Conservation (phyloP, 2,329 filamentous ascomycete genomes). For the Alternaria ventricosa region DNA sequence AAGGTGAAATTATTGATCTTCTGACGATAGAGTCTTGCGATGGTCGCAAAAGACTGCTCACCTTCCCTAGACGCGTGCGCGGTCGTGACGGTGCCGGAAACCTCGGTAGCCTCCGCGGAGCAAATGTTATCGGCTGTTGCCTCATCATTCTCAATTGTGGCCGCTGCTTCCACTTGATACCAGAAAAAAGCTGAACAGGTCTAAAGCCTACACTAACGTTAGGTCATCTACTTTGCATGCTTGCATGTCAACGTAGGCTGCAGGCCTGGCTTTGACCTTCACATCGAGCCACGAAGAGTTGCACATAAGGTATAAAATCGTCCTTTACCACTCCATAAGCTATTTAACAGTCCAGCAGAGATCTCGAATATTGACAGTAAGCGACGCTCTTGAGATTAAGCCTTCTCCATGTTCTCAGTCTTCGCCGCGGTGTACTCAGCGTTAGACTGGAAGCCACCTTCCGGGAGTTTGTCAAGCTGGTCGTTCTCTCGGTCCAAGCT, state of each 20-base stretch:
- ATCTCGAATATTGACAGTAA: not conserved
- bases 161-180: too few relatives aligned
- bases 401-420: conserved; percentile 12
- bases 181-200: not conserved
- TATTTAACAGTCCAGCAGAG: not conserved
- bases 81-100: not conserved
- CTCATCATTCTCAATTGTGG: not conserved
- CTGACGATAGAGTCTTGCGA: not conserved
- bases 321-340: not conserved
- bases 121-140: not conserved
- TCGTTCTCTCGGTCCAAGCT: conserved; percentile 39
- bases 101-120: not conserved
- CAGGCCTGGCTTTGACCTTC: not conserved
- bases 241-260: not conserved
- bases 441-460: conserved; percentile 27
- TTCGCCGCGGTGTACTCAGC: conserved; percentile 19
- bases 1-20: not conserved
- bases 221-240: not conserved
- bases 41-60: not conserved
- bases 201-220: not conserved
- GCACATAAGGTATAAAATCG: not conserved
- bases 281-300: not conserved
- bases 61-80: not conserved
- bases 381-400: not conserved
- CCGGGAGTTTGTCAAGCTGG: conserved; percentile 40